phyloP scores from a whole-genome alignment of 2,329 filamentous ascomycete genomes.

The Huntiella bhutanensis region DNA sequence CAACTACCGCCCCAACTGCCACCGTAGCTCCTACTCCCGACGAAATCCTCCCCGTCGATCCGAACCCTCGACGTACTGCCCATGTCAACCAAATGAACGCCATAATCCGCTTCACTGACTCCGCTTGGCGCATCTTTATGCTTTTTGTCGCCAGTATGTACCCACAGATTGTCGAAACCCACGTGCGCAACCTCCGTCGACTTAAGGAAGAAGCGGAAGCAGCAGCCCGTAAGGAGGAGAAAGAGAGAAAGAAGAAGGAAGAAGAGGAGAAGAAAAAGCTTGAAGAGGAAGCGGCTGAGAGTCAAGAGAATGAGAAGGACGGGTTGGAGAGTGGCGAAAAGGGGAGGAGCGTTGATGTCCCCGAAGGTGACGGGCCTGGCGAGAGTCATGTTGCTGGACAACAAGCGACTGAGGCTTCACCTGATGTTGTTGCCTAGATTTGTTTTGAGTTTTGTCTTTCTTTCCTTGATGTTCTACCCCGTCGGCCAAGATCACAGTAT shows the following conservation, averaged over 20 bases:
- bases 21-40: constrained; percentile 14
- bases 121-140: constrained; percentile 36
- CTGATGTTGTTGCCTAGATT: too few relatives aligned
- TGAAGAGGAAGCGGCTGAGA: neutral
- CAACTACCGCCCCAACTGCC: too few relatives aligned
- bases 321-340: neutral
- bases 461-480: too few relatives aligned
- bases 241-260: constrained; percentile 3
- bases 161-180: constrained; percentile 44
- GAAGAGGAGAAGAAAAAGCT: constrained; percentile 1
- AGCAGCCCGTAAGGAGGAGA: constrained; percentile 14
- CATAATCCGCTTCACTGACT: constrained; percentile 24
- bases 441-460: too few relatives aligned
- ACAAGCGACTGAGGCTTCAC: too few relatives aligned
- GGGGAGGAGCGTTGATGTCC: neutral
- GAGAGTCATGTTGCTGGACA: neutral
- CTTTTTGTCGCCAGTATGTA: constrained; percentile 48
- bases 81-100: constrained; percentile 27
- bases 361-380: neutral
- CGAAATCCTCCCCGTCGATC: constrained; percentile 14
- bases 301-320: neutral
- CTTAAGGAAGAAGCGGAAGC: constrained; percentile 15
- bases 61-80: constrained; percentile 29
- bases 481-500: too few relatives aligned
- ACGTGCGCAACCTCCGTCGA: constrained; percentile 30